Base-by-base conservation (phyloP, 148 eudicot genomes). In the Rhododendron mucronatum region DNA sequence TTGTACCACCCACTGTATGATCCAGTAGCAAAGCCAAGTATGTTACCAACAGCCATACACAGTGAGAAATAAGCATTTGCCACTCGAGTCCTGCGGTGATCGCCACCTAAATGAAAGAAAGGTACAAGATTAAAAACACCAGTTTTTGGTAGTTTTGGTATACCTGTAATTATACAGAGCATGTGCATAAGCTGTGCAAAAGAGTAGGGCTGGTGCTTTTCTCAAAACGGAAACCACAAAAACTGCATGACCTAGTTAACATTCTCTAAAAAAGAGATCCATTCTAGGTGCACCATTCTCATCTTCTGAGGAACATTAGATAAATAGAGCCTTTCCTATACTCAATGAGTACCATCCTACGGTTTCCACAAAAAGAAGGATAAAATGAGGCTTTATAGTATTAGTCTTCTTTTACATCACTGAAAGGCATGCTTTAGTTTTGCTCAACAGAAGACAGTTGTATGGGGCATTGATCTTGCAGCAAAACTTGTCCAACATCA, bases 31-130 rank as follows among this genome's bases (percentile, higher is more conserved):
- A 84, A 97, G 47, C 99, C 99, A 59, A 97, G 98, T 76, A 97
- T 75, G 89, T 97, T 97, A 55, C 99, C 99, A 89, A 97, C 82
- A 78, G 99, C 98, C 99, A 97, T 97, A 87, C 93, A 97, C 76
- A 97, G 87, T 33, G 99, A 97, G 85, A 94, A 97, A 87, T 97
- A 97, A 37, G 99, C 98, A 93, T 97, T 97, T 81, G 99, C 99
- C 55, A 97, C 99, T 85, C 99, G 95, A 85, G 93, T 97, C 86
- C 98, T 93, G 85, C 99, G 91, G 67, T 91, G 95, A 89, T 97
- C 99, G 88, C 93, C 94, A 45, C 95, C 99, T 97, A 82, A 77
- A 74, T 85, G 79, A 88, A 15, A 87, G 63, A 53, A 82, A 67
- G 61, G 67, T 41, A 39, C 71, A 44, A 77, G 47, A 82, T 33